Base-by-base conservation (phyloP, 257 asterid species). In the Eustoma russellianum region DNA sequence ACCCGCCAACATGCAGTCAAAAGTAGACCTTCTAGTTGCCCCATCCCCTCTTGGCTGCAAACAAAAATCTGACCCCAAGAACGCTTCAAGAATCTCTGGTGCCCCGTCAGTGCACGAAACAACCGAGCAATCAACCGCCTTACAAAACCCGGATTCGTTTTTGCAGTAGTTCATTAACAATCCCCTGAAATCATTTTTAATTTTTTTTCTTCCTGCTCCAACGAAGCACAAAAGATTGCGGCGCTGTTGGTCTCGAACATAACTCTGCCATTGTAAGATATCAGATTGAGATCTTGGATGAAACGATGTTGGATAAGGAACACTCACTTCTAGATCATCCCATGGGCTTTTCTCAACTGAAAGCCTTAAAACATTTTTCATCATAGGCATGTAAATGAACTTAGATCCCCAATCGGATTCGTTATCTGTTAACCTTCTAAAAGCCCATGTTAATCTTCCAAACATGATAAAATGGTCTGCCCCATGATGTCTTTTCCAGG, bases 261-360 rank as follows among this genome's bases (percentile, higher is more conserved):
- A 85, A 7, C 56, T 70, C 18, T 79, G 94, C 97, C 97, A 89
- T 5, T 70, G 54, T 8, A 30, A 35, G 5, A 83, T 62, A 33
- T 50, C 54, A 5, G 75, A 66, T 7, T 13, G 59, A 0, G 94
- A 75, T 43, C 78, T 78, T 54, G 97, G 95, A 78, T 89, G 97
- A 70, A 88, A 88, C 55, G 94, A 95, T 14, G 86, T 83, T 13
- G 92, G 97, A 60, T 88, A 87, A 15, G 96, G 96, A 0, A 87
- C 82, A 43, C 80, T 64, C 9, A 83, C 72, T 33, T 87, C 96
- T 75, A 64, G 68, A 17, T 70, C 71, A 16, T 85, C 97, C 50
- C 95, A 85, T 1, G 95, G 89, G 24, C 72, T 77, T 40, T 76
- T 76, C 75, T 89, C 95, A 0, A 85, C 70, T 52, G 83, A 74